phyloP scores from a whole-genome alignment of 1,139 yeast species.

The Yamadazyma aaseri region DNA sequence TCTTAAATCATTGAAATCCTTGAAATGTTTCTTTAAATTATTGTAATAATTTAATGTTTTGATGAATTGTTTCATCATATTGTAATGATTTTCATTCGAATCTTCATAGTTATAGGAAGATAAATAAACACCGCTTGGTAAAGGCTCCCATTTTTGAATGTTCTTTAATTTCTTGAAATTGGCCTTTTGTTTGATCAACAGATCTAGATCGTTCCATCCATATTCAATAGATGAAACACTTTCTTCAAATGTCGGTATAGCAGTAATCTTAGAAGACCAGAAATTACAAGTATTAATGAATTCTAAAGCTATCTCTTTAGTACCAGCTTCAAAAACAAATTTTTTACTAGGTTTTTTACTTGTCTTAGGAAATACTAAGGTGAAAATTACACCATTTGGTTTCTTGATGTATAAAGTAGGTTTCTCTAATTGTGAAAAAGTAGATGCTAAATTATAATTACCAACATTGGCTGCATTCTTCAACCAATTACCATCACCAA shows the following conservation, averaged over 20 bases:
- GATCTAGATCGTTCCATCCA: slow-evolving; percentile 69
- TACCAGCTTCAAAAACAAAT: slow-evolving; percentile 58
- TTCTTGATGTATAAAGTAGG: slow-evolving; percentile 13
- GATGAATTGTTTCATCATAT: slow-evolving; percentile 48
- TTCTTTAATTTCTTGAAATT: slow-evolving; percentile 35
- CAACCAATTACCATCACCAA: slow-evolving; percentile 73
- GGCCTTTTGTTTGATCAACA: slow-evolving; percentile 26
- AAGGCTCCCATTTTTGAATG: slow-evolving; percentile 42
- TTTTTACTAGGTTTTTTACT: slow-evolving; percentile 35
- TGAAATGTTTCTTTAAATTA: slow-evolving; percentile 37
- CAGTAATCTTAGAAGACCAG: slow-evolving; percentile 86
- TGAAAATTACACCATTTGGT: slow-evolving; percentile 23
- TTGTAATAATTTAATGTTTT: slow-evolving; percentile 45
- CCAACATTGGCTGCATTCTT: slow-evolving; percentile 50
- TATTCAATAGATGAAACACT: slow-evolving; percentile 74
- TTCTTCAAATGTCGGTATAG: slow-evolving; percentile 64
- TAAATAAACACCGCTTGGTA: slow-evolving; percentile 44
- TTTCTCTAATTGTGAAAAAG: slow-evolving; percentile 45
- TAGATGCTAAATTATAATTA: slow-evolving; percentile 48
- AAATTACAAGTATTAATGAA: slow-evolving; percentile 79
- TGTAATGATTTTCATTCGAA: slow-evolving; percentile 31
- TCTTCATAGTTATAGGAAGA: slow-evolving; percentile 30
- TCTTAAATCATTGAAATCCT: slow-evolving; percentile 34
- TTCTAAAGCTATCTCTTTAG: slow-evolving; percentile 65
- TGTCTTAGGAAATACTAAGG: slow-evolving; percentile 40